Percentiles rank a stretch among this genome's conserved stretches.
Evolutionary conservation across 805 yeast genomes (phyloP).

Genomic region (Saturnispora halmiae): DNA sequence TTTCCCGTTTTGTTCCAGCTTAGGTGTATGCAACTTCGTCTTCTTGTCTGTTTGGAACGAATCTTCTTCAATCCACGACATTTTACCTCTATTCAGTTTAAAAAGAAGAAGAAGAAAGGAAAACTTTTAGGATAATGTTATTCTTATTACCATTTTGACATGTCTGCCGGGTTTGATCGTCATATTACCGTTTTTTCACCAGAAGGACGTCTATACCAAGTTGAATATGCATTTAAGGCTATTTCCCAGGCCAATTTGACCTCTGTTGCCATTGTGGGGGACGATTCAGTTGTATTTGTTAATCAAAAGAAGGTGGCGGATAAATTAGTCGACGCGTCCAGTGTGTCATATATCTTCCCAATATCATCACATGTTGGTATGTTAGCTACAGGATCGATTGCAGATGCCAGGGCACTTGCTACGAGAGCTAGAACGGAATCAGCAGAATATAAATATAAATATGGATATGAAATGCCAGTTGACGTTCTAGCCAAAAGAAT

Average conservation of each 20-base stretch:
- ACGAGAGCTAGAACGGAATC: constrained; percentile 91
- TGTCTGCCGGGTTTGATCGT: constrained; percentile 90
- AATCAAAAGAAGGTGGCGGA: constrained; percentile 97
- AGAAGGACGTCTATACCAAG: constrained; percentile 95
- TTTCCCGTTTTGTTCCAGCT: constrained; percentile 29
- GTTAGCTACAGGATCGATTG: constrained; percentile 90
- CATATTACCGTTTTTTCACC: constrained; percentile 98
- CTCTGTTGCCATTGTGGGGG: constrained; percentile 78
- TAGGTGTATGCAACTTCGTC: constrained; percentile 33
- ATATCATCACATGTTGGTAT: constrained; percentile 78
- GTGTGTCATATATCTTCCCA: constrained; percentile 79
- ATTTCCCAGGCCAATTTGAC: constrained; percentile 89
- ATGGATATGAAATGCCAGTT: constrained; percentile 95
- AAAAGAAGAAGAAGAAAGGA: neutral
- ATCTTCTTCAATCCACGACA: constrained; percentile 24
- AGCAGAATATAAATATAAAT: constrained; percentile 86
- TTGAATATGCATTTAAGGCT: constrained; percentile 86
- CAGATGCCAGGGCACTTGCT: constrained; percentile 90
- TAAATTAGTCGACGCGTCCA: constrained; percentile 76
- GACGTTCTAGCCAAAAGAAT: constrained; percentile 87
- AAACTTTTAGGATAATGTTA: neutral
- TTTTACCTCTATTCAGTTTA: neutral
- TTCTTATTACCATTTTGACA: neutral
- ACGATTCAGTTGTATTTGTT: constrained; percentile 76
- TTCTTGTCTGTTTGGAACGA: constrained; percentile 17